phyloP scores from a whole-genome alignment of 148 eudicot species.

The Euryodendron excelsum region DNA sequence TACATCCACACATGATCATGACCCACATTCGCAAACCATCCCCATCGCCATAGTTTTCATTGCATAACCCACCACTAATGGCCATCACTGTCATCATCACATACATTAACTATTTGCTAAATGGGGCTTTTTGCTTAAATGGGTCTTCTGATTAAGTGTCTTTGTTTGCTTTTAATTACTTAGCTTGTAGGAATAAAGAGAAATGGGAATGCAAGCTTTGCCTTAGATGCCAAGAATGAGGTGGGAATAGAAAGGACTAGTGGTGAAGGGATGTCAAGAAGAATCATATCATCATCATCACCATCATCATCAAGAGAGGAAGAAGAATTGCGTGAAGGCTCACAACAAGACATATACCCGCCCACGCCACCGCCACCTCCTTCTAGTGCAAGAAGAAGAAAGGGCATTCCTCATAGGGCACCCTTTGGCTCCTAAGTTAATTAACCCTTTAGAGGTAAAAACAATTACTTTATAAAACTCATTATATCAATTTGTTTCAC shows the following conservation, averaged over 20 bases:
- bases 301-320: slow-evolving; percentile 33
- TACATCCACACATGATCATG: slow-evolving; percentile 24
- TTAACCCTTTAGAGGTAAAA: neutral
- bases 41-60: slow-evolving; percentile 32
- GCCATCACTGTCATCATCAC: slow-evolving; percentile 34
- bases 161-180: slow-evolving; percentile 19
- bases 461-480: slow-evolving; percentile 28
- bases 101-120: neutral
- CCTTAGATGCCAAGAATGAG: slow-evolving; percentile 53
- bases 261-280: slow-evolving; percentile 39
- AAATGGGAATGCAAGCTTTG: slow-evolving; percentile 78
- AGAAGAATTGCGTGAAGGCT: slow-evolving; percentile 58
- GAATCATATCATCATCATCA: slow-evolving; percentile 19
- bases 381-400: slow-evolving; percentile 67
- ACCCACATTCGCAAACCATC: slow-evolving; percentile 34
- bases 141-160: neutral
- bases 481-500: slow-evolving; percentile 18
- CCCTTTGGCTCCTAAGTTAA: slow-evolving; percentile 62
- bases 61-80: slow-evolving; percentile 24
- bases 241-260: slow-evolving; percentile 23
- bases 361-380: no score
- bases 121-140: neutral
- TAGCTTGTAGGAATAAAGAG: slow-evolving; percentile 88
- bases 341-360: slow-evolving; percentile 46
- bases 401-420: slow-evolving; percentile 93